phyloP scores from a whole-genome alignment of 345 rosid species.

The Bretschneidera sinensis region DNA sequence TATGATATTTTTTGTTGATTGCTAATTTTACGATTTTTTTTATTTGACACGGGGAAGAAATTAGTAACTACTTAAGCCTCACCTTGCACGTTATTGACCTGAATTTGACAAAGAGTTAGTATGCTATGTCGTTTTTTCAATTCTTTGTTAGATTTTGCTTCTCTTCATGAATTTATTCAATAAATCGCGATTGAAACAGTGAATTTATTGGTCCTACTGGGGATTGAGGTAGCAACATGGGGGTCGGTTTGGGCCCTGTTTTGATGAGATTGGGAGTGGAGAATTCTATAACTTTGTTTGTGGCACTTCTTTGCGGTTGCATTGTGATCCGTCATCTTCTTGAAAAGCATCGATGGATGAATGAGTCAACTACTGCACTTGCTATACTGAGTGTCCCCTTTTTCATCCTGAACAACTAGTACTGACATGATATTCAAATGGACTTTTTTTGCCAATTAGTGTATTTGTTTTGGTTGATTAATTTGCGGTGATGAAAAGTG shows the following conservation, averaged over 20 bases:
- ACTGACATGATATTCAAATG: neutral
- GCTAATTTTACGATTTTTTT: too few relatives aligned
- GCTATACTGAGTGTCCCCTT: slow-evolving; percentile 47
- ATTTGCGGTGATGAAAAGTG: neutral
- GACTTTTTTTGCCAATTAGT: neutral
- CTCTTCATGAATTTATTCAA: neutral
- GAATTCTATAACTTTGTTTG: slow-evolving; percentile 58
- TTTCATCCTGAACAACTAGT: neutral
- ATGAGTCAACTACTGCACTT: slow-evolving; percentile 70
- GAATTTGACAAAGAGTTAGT: slow-evolving; percentile 14
- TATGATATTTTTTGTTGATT: neutral
- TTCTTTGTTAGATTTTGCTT: neutral
- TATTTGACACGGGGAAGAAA: too few relatives aligned
- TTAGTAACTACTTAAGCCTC: neutral
- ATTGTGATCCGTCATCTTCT: slow-evolving; percentile 64
- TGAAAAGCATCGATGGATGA: slow-evolving; percentile 71
- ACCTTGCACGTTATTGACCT: neutral
- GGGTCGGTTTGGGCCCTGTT: slow-evolving; percentile 21
- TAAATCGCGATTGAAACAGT: slow-evolving; percentile 25
- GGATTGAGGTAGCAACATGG: slow-evolving; percentile 23
- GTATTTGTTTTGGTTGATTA: slow-evolving; percentile 5
- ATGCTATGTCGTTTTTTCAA: neutral
- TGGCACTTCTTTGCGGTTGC: slow-evolving; percentile 64
- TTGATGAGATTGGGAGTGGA: slow-evolving; percentile 12
- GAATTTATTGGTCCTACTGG: too few relatives aligned